Evolutionary conservation across 2,329 filamentous ascomycete species (phyloP), one percentile per base, ranked within the genome.

Genomic region (Diplodia intermedia): DNA sequence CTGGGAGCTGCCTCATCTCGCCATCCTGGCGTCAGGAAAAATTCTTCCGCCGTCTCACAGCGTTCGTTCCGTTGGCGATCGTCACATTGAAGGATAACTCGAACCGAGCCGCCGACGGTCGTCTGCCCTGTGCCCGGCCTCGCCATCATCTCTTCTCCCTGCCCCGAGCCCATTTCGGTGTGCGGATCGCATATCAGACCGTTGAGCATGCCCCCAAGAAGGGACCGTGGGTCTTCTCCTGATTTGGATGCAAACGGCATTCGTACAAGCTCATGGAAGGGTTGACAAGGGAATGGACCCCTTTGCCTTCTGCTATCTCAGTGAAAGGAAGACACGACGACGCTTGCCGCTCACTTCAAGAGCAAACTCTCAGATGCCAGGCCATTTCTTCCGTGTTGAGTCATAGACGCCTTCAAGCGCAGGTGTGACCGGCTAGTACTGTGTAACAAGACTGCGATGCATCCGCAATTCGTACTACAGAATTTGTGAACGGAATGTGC

Each of bases 31-130:
- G 12, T 33, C 7, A 52, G 43, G 31, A 52, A 31, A 18, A 29
- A 20, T 40, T 63, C 43, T 63, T 63, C 43, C 60, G 47, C 47
- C 12, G 18, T 62, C 31, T 61, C 40, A 23, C 38, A 49, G 14
- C n/a, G 9, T n/a, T 23, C n/a, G 9, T n/a, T 23, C 23, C n/a
- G 29, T 29, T 52, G 43, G 29, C 43, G 60, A 62, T 62, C 43
- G 29, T 12, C 60, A 52, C 50, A 29, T 18, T 18, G 43, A 31
- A 38, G 31, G 20, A 26, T 11, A 52, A 38, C 14, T 63, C 43
- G 29, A 63, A 63, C 31, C 60, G 60, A 63, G n/a, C 31, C n/a
- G 29, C 29, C n/a, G 18, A 38, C 36, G 38, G 20, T 23, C 29
- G 11, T 33, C 31, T 31, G 31, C 31, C 31, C 6, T 33, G 31